Evolutionary conservation across 169 alveolate species (phyloP).

Genomic region (Eimeria sp.): DNA sequence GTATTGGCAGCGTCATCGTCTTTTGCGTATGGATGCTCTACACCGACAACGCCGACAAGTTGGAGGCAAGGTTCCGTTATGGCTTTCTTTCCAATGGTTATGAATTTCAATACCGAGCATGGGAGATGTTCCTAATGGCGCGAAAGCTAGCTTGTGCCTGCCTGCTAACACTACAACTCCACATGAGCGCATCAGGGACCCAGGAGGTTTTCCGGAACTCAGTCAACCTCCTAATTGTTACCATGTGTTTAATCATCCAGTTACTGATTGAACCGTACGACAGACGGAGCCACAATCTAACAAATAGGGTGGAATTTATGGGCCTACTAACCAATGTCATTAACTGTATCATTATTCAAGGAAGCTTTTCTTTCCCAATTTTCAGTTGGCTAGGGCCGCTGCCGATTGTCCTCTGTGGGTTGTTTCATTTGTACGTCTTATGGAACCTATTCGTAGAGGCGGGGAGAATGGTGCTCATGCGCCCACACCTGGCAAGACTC

Average conservation of each 20-base stretch:
- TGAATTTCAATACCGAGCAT: constrained; percentile 76
- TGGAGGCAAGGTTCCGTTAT: constrained; percentile 63
- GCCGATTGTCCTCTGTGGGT: constrained; percentile 64
- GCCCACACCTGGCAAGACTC: constrained; percentile 79
- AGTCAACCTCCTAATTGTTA: constrained; percentile 74
- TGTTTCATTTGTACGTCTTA: constrained; percentile 78
- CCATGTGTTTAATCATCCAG: constrained; percentile 72
- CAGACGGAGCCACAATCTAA: constrained; percentile 81
- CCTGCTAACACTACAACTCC: constrained; percentile 70
- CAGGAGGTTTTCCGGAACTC: constrained; percentile 82
- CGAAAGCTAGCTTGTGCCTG: constrained; percentile 78
- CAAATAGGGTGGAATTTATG: constrained; percentile 80
- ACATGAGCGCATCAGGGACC: constrained; percentile 75
- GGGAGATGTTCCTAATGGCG: constrained; percentile 77
- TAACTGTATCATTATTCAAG: constrained; percentile 80
- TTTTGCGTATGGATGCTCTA: constrained; percentile 65
- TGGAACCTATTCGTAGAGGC: constrained; percentile 85
- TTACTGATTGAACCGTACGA: constrained; percentile 82
- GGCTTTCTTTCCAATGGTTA: constrained; percentile 83
- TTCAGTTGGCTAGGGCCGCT: constrained; percentile 81
- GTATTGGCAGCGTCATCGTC: constrained; percentile 71
- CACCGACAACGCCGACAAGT: constrained; percentile 65
- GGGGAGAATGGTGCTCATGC: constrained; percentile 84
- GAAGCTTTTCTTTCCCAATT: constrained; percentile 73
- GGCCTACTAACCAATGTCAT: constrained; percentile 78